Evolutionary conservation across 2,329 filamentous ascomycete genomes (phyloP), one percentile per base, ranked within the genome.

Genomic region (Canariomyces notabilis): DNA sequence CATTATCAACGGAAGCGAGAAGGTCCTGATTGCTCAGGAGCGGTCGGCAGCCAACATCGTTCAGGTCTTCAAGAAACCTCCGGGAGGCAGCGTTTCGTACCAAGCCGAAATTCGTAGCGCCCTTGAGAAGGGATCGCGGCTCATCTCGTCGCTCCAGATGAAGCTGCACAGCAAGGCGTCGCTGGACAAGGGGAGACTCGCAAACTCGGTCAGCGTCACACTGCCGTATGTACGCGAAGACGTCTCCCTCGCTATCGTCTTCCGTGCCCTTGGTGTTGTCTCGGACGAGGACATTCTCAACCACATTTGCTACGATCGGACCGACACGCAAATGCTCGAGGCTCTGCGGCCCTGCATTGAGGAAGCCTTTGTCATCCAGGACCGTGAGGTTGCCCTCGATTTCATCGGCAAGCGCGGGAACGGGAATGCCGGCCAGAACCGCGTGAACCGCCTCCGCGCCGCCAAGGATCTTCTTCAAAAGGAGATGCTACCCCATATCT

Each of bases 1-100:
- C 63, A 89, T 98, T 60, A 98, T 98, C 76, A 98, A 98, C 70
- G 93, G 93, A 35, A 95, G 88, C 67, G 93, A 98, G 65, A 98
- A 98, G 75, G 93, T 98, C 18, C 72, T 98, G 57, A 98, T 98
- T 60, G 93, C 93, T 1, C 93, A 98, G 66, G 93, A 98, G 68
- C 86, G 93, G 52, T 96, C 90, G 64, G 93, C 93, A 33, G 93
- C 91, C 62, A 98, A 98, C 63, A 98, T 97, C 49, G 93, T 98
- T 5, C 93, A 98, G 69, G 91, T 98, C 21, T 98, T 98, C 80
- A 91, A 95, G 71, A 98, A 98, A 73, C 89, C 91, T 0, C 80
- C 84, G 57, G 89, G 89, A n/a, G 91, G 88, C 56, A 87, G 89
- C 8, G 95, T 89, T 53, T 90, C 89, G 2, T 95, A 93, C 66